Percentiles rank a stretch among this genome's conserved stretches.
phyloP scores from a whole-genome alignment of 2,329 filamentous ascomycete genomes.

The Apiospora arundinis region DNA sequence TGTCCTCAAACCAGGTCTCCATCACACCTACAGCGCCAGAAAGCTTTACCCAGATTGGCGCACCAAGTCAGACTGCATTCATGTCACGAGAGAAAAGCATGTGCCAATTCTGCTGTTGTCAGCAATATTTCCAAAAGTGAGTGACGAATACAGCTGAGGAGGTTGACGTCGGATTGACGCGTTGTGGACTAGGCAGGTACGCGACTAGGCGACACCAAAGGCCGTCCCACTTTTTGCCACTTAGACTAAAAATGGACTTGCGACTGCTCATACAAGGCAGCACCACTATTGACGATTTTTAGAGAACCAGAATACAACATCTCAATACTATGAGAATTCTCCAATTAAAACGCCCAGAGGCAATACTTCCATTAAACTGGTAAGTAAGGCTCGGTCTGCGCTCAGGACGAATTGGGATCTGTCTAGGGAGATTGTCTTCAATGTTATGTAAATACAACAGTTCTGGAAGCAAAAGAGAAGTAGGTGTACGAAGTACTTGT shows the following conservation, averaged over 20 bases:
- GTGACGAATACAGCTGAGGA: not conserved
- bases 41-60: not conserved
- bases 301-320: too few species aligned
- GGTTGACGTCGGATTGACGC: constrained; percentile 14
- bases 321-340: too few species aligned
- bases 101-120: not conserved
- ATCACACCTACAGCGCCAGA: constrained; percentile 27
- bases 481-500: not conserved
- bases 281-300: too few species aligned
- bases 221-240: not conserved
- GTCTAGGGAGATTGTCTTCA: too few species aligned
- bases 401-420: too few species aligned
- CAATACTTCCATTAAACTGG: too few species aligned
- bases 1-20: constrained; percentile 40
- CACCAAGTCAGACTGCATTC: not conserved
- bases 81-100: not conserved
- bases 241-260: not conserved
- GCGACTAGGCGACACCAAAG: not conserved
- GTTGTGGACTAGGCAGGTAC: not conserved
- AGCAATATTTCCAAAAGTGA: not conserved
- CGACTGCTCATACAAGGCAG: not conserved
- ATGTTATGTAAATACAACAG: too few species aligned
- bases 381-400: too few species aligned
- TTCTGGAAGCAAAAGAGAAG: too few species aligned
- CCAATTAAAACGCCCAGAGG: too few species aligned